Percentiles rank a stretch among this genome's conserved stretches.
Evolutionary conservation across 768 basidiomycete species (phyloP).

Genomic region (Trametes sanguinea): DNA sequence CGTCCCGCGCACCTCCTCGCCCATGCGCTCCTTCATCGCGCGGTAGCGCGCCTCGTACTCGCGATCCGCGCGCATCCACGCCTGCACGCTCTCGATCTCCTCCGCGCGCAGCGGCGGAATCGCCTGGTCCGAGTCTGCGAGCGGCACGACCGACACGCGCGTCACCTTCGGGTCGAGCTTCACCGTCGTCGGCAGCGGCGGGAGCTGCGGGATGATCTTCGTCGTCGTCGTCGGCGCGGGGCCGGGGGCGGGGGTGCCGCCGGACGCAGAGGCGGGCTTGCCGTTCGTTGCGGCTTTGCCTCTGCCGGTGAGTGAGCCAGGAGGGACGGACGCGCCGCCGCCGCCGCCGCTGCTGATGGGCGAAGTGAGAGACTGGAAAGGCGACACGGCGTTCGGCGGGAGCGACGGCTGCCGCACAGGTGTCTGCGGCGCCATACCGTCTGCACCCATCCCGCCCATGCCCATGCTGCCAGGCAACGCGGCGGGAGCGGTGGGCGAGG

Average conservation of each 20-base stretch:
- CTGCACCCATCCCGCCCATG: conserved; percentile 15
- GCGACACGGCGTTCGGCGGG: conserved; percentile 24
- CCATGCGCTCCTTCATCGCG: conserved; percentile 53
- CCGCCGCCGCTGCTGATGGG: conserved; percentile 7
- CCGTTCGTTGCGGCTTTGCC: conserved; percentile 6
- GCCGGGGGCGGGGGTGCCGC: not conserved
- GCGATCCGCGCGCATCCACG: conserved; percentile 66
- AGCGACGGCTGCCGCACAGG: conserved; percentile 28
- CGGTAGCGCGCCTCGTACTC: conserved; percentile 54
- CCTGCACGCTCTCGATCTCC: conserved; percentile 56
- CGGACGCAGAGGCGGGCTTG: not conserved
- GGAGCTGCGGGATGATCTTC: conserved; percentile 36
- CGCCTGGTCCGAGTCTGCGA: conserved; percentile 48
- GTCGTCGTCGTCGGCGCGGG: conserved; percentile 14
- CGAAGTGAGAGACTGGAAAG: conserved; percentile 24
- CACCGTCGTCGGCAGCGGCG: conserved; percentile 47
- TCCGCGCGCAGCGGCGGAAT: conserved; percentile 54
- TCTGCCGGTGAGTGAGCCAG: conserved; percentile 14
- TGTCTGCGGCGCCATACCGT: conserved; percentile 25
- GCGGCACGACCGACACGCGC: conserved; percentile 60
- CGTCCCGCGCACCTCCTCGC: conserved; percentile 45
- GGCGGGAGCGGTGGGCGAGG: conserved; percentile 8
- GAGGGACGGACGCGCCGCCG: not conserved
- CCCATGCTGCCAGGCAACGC: not conserved
- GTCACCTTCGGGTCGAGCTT: conserved; percentile 59